Conservation (phyloP, 2,329 filamentous ascomycete species). For the Paecilomyces sp. region DNA sequence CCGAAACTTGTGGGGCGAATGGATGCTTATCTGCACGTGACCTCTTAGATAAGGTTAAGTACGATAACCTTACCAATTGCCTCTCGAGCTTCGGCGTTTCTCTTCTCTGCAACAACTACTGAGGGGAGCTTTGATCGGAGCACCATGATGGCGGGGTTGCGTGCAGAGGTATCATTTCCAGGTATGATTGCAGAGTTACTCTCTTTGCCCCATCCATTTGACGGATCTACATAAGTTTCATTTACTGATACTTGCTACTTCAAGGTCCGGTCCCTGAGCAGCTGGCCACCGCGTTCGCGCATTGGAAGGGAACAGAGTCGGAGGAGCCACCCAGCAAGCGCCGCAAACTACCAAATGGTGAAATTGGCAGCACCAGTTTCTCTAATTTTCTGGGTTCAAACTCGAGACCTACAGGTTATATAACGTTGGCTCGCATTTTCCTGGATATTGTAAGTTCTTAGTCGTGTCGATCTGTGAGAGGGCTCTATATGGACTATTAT, state of each 20-base stretch:
- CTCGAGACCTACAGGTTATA: slow-evolving; percentile 19
- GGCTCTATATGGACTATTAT: not conserved
- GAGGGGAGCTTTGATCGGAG: slow-evolving; percentile 1
- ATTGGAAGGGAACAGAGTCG: slow-evolving; percentile 6
- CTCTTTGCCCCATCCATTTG: not conserved
- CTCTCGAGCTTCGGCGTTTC: not conserved
- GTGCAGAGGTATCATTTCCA: slow-evolving; percentile 6
- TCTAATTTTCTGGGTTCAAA: slow-evolving; percentile 9
- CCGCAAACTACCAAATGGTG: slow-evolving; percentile 18
- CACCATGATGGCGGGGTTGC: slow-evolving; percentile 10
- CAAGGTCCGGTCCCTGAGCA: slow-evolving; percentile 16
- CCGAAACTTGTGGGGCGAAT: not conserved
- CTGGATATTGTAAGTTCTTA: slow-evolving; percentile 21
- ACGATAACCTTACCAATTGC: not conserved
- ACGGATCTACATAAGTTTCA: not conserved
- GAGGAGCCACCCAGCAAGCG: slow-evolving; percentile 23
- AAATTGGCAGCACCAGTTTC: slow-evolving; percentile 10
- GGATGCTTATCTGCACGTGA: not conserved
- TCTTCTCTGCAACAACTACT: not conserved
- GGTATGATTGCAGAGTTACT: slow-evolving; percentile 4
- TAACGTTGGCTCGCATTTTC: slow-evolving; percentile 22
- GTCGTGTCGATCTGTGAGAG: not conserved
- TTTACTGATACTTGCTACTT: slow-evolving; percentile 1
- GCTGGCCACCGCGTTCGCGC: slow-evolving; percentile 16
- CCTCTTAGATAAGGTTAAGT: not conserved